Evolutionary conservation across 1,284 basidiomycete genomes (phyloP).

Genomic region (Pulchroboletus neoregius): DNA sequence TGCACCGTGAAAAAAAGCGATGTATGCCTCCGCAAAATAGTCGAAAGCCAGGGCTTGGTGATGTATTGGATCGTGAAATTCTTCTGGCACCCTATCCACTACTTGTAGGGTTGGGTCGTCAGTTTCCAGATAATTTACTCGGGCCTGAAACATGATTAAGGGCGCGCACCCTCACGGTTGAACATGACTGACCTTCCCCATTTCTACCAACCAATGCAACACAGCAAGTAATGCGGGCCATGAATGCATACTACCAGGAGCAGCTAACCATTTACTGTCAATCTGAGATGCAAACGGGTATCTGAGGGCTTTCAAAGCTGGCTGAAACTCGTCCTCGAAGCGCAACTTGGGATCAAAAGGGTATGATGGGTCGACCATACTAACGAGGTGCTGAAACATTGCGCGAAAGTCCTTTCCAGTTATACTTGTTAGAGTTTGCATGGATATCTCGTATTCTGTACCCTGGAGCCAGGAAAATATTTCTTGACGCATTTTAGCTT

Average conservation of each 20-base stretch:
- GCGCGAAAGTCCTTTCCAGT: slow-evolving; percentile 78
- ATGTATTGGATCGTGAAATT: slow-evolving; percentile 69
- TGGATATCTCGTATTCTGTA: slow-evolving; percentile 61
- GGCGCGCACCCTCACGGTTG: neutral
- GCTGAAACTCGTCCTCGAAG: slow-evolving; percentile 80
- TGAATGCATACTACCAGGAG: slow-evolving; percentile 78
- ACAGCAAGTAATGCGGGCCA: slow-evolving; percentile 82
- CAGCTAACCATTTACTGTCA: slow-evolving; percentile 78
- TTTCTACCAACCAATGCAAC: slow-evolving; percentile 82
- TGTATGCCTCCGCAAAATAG: slow-evolving; percentile 68
- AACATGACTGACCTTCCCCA: slow-evolving; percentile 60
- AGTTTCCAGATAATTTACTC: slow-evolving; percentile 54
- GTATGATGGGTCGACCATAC: slow-evolving; percentile 66
- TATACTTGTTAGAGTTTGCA: slow-evolving; percentile 65
- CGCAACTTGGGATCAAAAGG: slow-evolving; percentile 52
- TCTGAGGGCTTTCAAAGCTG: slow-evolving; percentile 64
- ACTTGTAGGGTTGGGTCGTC: slow-evolving; percentile 65
- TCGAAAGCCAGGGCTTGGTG: slow-evolving; percentile 75
- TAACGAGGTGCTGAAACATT: slow-evolving; percentile 76
- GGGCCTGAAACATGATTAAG: slow-evolving; percentile 26
- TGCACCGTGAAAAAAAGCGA: slow-evolving; percentile 63
- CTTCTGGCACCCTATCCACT: slow-evolving; percentile 54
- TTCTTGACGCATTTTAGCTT: slow-evolving; percentile 70
- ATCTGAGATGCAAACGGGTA: slow-evolving; percentile 76
- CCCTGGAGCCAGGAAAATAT: slow-evolving; percentile 64